Percentiles rank a stretch among this genome's conserved stretches.
Conservation (phyloP, 345 rosid species). For the Balakata baccata region DNA sequence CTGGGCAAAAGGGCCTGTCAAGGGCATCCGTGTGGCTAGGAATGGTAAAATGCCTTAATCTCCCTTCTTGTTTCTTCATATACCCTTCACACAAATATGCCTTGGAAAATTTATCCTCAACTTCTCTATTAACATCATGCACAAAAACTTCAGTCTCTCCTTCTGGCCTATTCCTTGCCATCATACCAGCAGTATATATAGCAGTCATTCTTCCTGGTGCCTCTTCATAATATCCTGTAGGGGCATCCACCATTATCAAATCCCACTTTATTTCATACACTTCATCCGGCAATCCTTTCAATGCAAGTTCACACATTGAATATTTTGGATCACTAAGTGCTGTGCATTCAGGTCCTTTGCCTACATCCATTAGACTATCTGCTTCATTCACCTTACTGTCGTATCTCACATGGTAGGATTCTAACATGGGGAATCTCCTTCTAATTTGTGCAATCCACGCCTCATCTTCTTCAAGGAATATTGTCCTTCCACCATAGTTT, state of each 20-base stretch:
- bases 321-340: constrained; percentile 59
- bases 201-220: constrained; percentile 93
- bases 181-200: constrained; percentile 79
- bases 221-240: constrained; percentile 68
- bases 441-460: constrained; percentile 77
- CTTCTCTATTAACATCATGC: constrained; percentile 75
- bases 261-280: constrained; percentile 74
- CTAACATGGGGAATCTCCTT: constrained; percentile 58
- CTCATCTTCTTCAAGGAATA: constrained; percentile 86
- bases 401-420: constrained; percentile 66
- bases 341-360: constrained; percentile 69
- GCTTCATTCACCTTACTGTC: constrained; percentile 80
- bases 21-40: constrained; percentile 61
- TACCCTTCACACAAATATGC: constrained; percentile 73
- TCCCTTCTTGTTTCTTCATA: constrained; percentile 69
- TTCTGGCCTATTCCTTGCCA: constrained; percentile 65
- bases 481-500: constrained; percentile 77
- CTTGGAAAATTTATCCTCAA: constrained; percentile 69
- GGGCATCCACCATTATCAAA: constrained; percentile 89
- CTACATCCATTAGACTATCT: constrained; percentile 55
- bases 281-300: constrained; percentile 74
- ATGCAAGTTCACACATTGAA: constrained; percentile 77
- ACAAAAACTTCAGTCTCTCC: constrained; percentile 85
- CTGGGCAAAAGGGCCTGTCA: constrained; percentile 62
- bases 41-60: constrained; percentile 73